These are phyloP conservation scores for Penicillium vulpinum DNA, from an alignment of 2,329 filamentous ascomycete species.

Conservation along the genomic window DNA sequence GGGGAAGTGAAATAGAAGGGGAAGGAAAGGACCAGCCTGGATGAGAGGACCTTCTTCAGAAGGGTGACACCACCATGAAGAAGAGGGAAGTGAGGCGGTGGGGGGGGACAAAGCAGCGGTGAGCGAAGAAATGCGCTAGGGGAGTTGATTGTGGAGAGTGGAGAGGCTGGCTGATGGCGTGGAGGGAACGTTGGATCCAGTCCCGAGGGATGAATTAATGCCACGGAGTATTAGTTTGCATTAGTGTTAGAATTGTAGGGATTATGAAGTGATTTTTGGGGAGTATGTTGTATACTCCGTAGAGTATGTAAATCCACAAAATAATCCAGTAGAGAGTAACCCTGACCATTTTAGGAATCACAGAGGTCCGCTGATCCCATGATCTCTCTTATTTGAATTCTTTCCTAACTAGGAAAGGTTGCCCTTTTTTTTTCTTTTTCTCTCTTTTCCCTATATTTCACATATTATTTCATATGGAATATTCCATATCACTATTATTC, in stretches of 20 bases:
- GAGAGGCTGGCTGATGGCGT: conserved; percentile 10
- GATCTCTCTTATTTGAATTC: conserved; percentile 9
- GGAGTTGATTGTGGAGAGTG: conserved; percentile 33
- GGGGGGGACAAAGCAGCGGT: conserved; percentile 46
- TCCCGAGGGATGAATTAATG: neutral
- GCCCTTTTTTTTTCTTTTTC: neutral
- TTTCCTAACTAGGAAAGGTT: conserved; percentile 7
- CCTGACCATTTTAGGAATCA: no score
- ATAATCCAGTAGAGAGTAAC: no score
- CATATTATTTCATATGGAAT: neutral
- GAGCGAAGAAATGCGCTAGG: conserved; percentile 43
- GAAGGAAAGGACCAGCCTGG: conserved; percentile 32
- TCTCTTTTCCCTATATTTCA: neutral
- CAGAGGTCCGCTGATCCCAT: neutral
- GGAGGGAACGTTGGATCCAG: neutral
- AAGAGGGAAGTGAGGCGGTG: conserved; percentile 39
- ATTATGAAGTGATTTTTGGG: neutral
- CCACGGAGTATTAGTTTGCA: neutral
- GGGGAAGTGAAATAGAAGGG: conserved; percentile 30
- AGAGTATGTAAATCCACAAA: no score
- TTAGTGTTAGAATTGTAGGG: neutral
- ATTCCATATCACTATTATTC: neutral
- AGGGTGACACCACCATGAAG: conserved; percentile 28
- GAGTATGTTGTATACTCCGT: no score
- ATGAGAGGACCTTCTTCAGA: conserved; percentile 32